Conservation (phyloP, 257 asterid species). For the Leonotis leonurus region DNA sequence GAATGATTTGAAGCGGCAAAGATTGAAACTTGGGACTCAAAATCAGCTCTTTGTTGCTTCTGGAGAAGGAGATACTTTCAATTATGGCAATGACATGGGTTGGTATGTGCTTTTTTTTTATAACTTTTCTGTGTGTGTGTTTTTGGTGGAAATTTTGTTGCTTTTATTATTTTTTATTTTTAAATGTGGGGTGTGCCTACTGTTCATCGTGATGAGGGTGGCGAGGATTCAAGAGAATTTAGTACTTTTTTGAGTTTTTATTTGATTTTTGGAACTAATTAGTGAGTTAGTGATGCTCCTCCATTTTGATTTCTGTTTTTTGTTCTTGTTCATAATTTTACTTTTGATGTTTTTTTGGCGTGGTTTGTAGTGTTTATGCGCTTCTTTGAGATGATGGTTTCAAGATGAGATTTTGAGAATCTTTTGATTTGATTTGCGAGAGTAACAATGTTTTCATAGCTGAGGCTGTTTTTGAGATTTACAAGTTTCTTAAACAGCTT, state of each 20-base stretch:
- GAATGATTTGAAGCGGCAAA: conserved; percentile 60
- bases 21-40: conserved; percentile 47
- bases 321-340: background rate
- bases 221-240: background rate
- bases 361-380: background rate
- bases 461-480: background rate
- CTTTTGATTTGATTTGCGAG: background rate
- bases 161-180: too few species aligned
- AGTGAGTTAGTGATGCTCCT: conserved; percentile 1
- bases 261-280: background rate
- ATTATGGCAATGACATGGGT: conserved; percentile 72
- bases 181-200: conserved; percentile 16
- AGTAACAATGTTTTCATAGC: background rate
- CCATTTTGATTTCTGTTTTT: background rate
- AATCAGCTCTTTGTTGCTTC: conserved; percentile 39
- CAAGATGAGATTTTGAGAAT: background rate
- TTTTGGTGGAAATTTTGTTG: background rate
- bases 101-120: conserved; percentile 38
- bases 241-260: background rate
- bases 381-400: background rate
- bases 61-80: conserved; percentile 40
- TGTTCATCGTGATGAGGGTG: background rate
- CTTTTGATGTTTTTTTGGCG: background rate
- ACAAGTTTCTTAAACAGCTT: background rate
- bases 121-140: background rate